Evolutionary conservation across 495 filamentous ascomycete species (phyloP), one percentile per base, ranked within the genome.

Genomic region (Neurospora sp.): DNA sequence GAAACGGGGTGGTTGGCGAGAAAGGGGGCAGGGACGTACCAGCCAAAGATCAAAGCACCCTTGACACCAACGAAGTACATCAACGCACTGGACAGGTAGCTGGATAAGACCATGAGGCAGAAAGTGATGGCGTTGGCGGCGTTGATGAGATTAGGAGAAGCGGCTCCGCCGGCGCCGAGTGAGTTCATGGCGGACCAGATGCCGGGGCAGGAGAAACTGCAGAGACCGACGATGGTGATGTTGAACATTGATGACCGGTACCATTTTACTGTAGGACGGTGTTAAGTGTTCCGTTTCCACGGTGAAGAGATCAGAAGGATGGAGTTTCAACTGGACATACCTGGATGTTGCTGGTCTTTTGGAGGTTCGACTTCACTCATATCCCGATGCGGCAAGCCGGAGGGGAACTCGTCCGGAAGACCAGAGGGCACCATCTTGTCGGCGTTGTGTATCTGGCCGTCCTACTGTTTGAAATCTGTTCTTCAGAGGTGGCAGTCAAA

Each of bases 171-270:
- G 20, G 90, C 91, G 41, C 91, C 90, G 18, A 92, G 85, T 0
- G 87, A 88, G 80, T 91, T 92, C 88, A 91, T 91, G 14, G 90
- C 90, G 37, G 85, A 85, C 90, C 90, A 92, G 75, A 92, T 87
- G 0, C 90, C 90, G 0, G 90, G 90, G 0, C 89, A 89, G 0
- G 87, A 82, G 74, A 92, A 87, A 76, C 88, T 89, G 82, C 87
- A 90, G 20, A 90, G 74, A 1, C 90, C 90, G 10, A 91, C 84
- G 35, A 92, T 85, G 18, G 88, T 84, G 40, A 89, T 87, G 83
- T 91, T 90, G 80, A 86, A 91, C 72, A 89, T 88, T 3, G 89
- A 88, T 18, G 87, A 88, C 39, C 87, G 87, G 79, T 90, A 88
- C 88, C 88, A 91, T 85, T 87, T 87, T n/a, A 88, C 88, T 88